These are phyloP conservation scores for Coemansia sp. DNA, from an alignment of 192 early-diverging fungal species.

Conservation along the genomic window DNA sequence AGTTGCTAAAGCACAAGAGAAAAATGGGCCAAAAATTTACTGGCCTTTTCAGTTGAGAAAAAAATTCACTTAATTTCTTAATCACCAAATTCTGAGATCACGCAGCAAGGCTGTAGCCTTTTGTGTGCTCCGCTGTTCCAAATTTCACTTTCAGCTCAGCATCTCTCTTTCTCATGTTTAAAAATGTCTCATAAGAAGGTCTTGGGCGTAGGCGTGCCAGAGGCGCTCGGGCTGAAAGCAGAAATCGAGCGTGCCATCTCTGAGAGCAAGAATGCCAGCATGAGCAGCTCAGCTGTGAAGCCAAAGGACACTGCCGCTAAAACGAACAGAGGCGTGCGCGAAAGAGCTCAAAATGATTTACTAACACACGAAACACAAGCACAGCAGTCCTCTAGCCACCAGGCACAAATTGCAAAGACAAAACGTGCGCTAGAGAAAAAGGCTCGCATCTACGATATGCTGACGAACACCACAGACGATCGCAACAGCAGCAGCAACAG, in stretches of 20 bases:
- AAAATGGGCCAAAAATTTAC: not conserved
- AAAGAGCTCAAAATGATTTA: conserved; percentile 25
- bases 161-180: too few species aligned
- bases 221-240: conserved; percentile 27
- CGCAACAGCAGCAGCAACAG: not conserved
- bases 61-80: not conserved
- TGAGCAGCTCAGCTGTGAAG: not conserved
- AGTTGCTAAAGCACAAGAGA: not conserved
- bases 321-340: conserved; percentile 37
- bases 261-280: conserved; percentile 22
- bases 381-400: not conserved
- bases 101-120: not conserved
- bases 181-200: not conserved
- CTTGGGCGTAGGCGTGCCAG: conserved; percentile 22
- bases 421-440: conserved; percentile 37
- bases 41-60: not conserved
- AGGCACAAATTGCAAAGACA: not conserved
- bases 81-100: not conserved
- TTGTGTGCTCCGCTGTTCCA: too few species aligned
- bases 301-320: not conserved
- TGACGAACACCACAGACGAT: conserved; percentile 11
- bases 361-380: conserved; percentile 6
- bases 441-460: conserved; percentile 42
- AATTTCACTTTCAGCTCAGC: too few species aligned
- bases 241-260: conserved; percentile 35